These are phyloP conservation scores for Gnomoniopsis sp. DNA, from an alignment of 2,329 filamentous ascomycete genomes.

Conservation along the genomic window DNA sequence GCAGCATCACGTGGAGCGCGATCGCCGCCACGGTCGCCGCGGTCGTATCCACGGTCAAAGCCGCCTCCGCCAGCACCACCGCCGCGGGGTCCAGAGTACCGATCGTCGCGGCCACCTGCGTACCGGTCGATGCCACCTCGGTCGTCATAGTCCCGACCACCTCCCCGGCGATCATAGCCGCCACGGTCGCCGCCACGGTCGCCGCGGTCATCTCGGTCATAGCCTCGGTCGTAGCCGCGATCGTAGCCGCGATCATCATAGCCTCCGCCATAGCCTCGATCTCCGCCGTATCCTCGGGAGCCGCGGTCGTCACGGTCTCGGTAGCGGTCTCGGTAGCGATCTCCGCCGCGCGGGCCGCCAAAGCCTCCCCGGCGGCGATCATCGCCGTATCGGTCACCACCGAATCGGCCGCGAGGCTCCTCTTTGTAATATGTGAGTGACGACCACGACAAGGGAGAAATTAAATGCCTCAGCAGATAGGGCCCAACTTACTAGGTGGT, in stretches of 20 bases:
- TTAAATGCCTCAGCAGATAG: conserved; percentile 39
- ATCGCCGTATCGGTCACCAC: conserved; percentile 55
- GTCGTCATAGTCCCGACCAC: conserved; percentile 18
- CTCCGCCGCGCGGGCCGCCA: conserved; percentile 26
- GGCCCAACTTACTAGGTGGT: conserved; percentile 76
- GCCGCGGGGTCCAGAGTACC: conserved; percentile 13
- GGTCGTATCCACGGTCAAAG: conserved; percentile 5
- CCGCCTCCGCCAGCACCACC: conserved; percentile 13
- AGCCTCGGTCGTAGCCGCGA: conserved; percentile 47
- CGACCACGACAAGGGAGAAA: conserved; percentile 26
- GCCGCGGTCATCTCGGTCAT: conserved; percentile 37
- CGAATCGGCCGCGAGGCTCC: conserved; percentile 48
- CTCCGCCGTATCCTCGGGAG: conserved; percentile 25
- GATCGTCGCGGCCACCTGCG: conserved; percentile 25
- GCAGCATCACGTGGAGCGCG: conserved; percentile 27
- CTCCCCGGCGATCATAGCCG: conserved; percentile 11
- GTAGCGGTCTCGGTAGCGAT: conserved; percentile 26
- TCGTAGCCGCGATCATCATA: conserved; percentile 25
- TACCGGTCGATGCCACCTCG: conserved; percentile 34
- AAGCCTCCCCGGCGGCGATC: conserved; percentile 63
- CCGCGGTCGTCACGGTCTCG: conserved; percentile 22
- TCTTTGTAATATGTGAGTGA: conserved; percentile 40
- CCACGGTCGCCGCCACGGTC: conserved; percentile 33
- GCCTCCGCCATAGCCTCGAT: conserved; percentile 43
- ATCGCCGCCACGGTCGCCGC: conserved; percentile 15